Percentiles rank a stretch among this genome's conserved stretches.
phyloP scores from a whole-genome alignment of 108 stramenopile species.

The Cyclotella atomus region DNA sequence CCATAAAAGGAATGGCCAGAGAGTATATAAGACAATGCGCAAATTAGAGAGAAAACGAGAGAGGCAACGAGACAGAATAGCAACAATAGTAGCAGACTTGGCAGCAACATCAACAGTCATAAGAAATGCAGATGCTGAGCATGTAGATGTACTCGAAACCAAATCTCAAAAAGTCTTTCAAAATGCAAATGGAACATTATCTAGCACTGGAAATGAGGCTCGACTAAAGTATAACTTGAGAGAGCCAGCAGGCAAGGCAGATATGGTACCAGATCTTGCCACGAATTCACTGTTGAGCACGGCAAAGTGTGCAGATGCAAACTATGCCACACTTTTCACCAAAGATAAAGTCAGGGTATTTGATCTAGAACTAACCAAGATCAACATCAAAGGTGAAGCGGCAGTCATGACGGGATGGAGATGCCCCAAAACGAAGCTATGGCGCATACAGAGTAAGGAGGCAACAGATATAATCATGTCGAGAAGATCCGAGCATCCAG shows the following conservation, averaged over 20 bases:
- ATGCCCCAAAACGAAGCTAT: not conserved
- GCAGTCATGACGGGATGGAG: not conserved
- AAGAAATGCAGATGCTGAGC: not conserved
- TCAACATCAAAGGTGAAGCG: not conserved
- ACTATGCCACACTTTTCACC: constrained; percentile 1
- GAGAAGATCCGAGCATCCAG: not conserved
- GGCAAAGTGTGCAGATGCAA: constrained; percentile 10
- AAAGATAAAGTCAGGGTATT: not conserved
- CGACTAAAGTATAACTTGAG: not conserved
- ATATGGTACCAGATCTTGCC: not conserved
- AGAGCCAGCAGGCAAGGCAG: not conserved
- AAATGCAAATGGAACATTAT: not conserved
- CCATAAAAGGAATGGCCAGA: no score
- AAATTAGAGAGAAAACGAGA: not conserved
- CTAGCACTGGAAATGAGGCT: not conserved
- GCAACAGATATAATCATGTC: not conserved
- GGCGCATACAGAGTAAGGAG: not conserved
- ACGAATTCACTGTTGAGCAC: constrained; percentile 13
- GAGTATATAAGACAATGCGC: not conserved
- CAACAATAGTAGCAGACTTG: not conserved
- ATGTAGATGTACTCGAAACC: not conserved
- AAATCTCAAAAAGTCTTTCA: not conserved
- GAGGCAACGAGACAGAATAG: not conserved
- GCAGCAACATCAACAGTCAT: constrained; percentile 5
- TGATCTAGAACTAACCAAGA: not conserved